Conservation (phyloP, 495 filamentous ascomycete species). For the Aspergillus asperescens region DNA sequence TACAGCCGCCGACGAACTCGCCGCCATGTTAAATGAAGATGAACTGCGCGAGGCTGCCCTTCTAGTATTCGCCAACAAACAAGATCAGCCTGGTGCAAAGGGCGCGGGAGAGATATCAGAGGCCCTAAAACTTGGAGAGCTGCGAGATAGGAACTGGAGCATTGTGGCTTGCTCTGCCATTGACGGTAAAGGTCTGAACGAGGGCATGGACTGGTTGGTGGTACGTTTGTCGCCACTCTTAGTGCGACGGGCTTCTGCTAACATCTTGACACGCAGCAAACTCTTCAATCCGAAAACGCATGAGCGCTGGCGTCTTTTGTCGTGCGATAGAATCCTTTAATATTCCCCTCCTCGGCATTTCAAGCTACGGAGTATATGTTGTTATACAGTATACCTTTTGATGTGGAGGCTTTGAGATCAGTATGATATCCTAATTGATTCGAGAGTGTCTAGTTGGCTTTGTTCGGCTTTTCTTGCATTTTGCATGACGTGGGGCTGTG, state of each 20-base stretch:
- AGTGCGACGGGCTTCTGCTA: constrained; percentile 9
- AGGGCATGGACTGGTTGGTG: constrained; percentile 99
- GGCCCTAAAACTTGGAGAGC: constrained; percentile 78
- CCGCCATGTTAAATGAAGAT: constrained; percentile 94
- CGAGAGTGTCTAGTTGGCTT: constrained; percentile 1
- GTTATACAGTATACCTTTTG: constrained; percentile 35
- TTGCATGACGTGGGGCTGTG: constrained; percentile 4
- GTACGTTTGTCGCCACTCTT: constrained; percentile 49
- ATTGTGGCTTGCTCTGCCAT: constrained; percentile 97
- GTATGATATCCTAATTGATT: constrained; percentile 41
- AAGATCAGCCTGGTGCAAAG: constrained; percentile 95
- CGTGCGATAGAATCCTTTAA: constrained; percentile 36
- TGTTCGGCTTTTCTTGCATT: constrained; percentile 8
- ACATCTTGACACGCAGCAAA: constrained; percentile 33
- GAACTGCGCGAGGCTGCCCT: constrained; percentile 88
- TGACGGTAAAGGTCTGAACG: constrained; percentile 85
- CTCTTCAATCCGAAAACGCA: constrained; percentile 45
- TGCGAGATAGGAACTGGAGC: constrained; percentile 97
- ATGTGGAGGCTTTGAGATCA: constrained; percentile 24
- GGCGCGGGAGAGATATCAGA: constrained; percentile 96
- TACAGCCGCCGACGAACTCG: constrained; percentile 86
- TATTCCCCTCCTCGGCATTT: constrained; percentile 27
- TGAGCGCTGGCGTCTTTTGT: constrained; percentile 34
- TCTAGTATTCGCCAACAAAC: constrained; percentile 97
- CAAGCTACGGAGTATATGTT: constrained; percentile 26